Conservation (phyloP, 257 asterid genomes). For the Lavandula angustifolia region DNA sequence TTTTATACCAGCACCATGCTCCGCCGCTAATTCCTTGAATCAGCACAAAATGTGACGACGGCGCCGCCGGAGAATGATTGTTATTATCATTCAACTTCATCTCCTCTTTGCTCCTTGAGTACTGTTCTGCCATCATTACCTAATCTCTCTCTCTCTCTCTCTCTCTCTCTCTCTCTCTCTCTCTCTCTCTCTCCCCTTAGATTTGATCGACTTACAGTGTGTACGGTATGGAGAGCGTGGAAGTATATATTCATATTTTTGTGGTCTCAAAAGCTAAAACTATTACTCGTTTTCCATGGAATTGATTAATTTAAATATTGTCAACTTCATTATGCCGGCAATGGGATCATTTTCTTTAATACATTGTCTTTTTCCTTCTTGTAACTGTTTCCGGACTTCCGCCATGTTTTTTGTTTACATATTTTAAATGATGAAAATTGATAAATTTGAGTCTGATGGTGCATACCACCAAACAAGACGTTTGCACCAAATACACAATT, state of each 20-base stretch:
- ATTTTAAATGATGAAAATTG: neutral
- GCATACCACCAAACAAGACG: constrained; percentile 13
- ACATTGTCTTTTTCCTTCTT: neutral
- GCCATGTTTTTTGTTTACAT: neutral
- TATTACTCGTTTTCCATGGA: too few relatives aligned
- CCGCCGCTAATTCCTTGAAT: constrained; percentile 75
- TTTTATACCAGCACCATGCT: constrained; percentile 93
- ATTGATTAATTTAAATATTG: too few relatives aligned
- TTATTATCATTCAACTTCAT: neutral
- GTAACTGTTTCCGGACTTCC: constrained; percentile 1
- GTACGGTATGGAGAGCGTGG: too few relatives aligned
- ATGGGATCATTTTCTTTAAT: neutral
- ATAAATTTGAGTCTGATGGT: constrained; percentile 6
- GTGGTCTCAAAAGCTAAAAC: too few relatives aligned
- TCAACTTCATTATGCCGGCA: neutral
- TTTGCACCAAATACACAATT: neutral
- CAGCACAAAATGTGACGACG: constrained; percentile 63
- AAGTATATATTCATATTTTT: too few relatives aligned
- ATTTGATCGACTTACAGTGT: neutral
- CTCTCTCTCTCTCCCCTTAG: constrained; percentile 4
- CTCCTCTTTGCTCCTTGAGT: neutral
- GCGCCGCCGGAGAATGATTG: neutral
- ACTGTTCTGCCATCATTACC: constrained; percentile 31
- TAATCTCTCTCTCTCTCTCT: constrained; percentile 9
- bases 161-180: constrained; percentile 2